Conservation (phyloP, 768 basidiomycete species). For the Mycena albidolilacea region DNA sequence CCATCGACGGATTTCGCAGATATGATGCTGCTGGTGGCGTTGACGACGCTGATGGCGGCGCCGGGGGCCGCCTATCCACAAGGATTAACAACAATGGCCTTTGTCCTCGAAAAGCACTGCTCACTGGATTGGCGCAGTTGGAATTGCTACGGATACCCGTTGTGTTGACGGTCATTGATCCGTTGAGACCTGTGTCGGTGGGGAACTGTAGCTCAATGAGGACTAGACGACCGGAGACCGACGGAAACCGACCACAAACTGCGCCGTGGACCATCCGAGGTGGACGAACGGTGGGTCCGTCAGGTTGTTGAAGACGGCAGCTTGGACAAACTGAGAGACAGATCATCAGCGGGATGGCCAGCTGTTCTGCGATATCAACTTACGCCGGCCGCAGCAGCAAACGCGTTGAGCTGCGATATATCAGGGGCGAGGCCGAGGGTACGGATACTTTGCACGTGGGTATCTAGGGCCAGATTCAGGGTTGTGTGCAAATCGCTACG, state of each 20-base stretch:
- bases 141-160: conserved; percentile 53
- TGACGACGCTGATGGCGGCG: conserved; percentile 3
- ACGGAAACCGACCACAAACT: conserved; percentile 44
- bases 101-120: conserved; percentile 23
- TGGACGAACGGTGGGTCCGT: conserved; percentile 60
- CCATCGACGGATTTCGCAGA: conserved; percentile 51
- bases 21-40: conserved; percentile 39
- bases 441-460: conserved; percentile 57
- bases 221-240: background rate
- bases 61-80: conserved; percentile 14
- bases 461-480: conserved; percentile 45
- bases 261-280: conserved; percentile 55
- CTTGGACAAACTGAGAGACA: conserved; percentile 41
- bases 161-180: conserved; percentile 56
- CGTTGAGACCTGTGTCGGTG: conserved; percentile 52
- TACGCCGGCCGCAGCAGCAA: conserved; percentile 73
- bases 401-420: conserved; percentile 62
- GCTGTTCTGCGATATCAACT: conserved; percentile 36
- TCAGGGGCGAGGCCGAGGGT: conserved; percentile 62
- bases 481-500: conserved; percentile 1
- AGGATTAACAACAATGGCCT: conserved; percentile 25
- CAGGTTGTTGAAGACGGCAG: conserved; percentile 49
- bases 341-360: background rate
- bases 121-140: conserved; percentile 49
- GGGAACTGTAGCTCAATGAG: conserved; percentile 47